A percentile compares a stretch with the other conserved stretches of the same genome.
Conservation (phyloP, 1,284 basidiomycete species). For the Violaceomyces palustris region DNA sequence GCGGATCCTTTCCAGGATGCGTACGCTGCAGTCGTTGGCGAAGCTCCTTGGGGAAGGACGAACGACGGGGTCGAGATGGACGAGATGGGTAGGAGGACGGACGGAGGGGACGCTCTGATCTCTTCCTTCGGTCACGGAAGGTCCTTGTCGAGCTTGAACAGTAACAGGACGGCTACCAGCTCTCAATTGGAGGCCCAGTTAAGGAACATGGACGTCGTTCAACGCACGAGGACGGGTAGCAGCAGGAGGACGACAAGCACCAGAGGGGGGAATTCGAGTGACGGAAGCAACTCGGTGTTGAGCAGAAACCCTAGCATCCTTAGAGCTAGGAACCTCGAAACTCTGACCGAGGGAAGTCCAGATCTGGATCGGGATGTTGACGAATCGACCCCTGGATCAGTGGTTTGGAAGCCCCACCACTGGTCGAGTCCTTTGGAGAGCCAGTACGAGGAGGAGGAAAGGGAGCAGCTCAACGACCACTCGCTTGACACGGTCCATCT, state of each 20-base stretch:
- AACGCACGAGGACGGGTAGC: conserved; percentile 32
- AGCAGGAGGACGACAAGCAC: conserved; percentile 23
- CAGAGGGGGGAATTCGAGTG: conserved; percentile 16
- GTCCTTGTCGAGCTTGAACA: conserved; percentile 32
- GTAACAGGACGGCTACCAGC: conserved; percentile 24
- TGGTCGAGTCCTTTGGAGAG: conserved; percentile 1
- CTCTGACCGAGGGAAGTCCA: conserved; percentile 1
- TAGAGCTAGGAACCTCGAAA: conserved; percentile 9
- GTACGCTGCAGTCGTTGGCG: background rate
- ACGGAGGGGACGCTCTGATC: background rate
- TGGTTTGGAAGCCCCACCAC: conserved; percentile 20
- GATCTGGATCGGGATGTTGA: no score
- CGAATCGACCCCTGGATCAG: conserved; percentile 16
- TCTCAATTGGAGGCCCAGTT: conserved; percentile 34
- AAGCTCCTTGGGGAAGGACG: background rate
- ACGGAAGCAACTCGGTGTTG: conserved; percentile 13
- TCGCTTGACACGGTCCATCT: conserved; percentile 2
- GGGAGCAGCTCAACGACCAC: background rate
- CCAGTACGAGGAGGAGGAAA: conserved; percentile 1
- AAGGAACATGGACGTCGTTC: conserved; percentile 40
- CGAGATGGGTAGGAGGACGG: conserved; percentile 8
- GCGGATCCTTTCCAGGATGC: conserved; percentile 6
- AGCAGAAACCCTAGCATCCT: conserved; percentile 17
- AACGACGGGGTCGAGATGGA: conserved; percentile 6
- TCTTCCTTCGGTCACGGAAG: conserved; percentile 9